These are phyloP conservation scores for Beauveria sp. DNA, from an alignment of 2,329 filamentous ascomycete species.

Conservation along the genomic window DNA sequence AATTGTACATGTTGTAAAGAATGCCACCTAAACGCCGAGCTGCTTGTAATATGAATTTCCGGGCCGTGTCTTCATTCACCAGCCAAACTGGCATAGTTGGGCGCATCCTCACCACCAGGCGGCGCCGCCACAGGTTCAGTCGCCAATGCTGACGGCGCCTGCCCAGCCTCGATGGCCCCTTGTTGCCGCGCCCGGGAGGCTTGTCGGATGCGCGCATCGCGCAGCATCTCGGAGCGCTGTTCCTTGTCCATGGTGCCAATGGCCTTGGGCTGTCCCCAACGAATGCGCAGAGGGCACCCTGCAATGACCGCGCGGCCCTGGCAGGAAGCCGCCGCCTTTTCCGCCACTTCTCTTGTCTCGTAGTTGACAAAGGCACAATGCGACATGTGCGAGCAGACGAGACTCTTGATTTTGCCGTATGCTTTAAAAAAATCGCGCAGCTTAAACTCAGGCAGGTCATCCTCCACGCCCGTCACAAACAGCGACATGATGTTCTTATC, in stretches of 20 bases:
- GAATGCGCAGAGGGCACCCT: constrained; percentile 80
- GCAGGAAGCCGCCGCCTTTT: constrained; percentile 75
- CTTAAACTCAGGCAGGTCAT: constrained; percentile 89
- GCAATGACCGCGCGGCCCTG: constrained; percentile 85
- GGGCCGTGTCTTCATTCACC: constrained; percentile 53
- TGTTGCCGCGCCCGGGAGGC: constrained; percentile 23
- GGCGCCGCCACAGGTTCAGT: constrained; percentile 58
- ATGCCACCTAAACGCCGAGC: constrained; percentile 22
- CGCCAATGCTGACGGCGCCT: constrained; percentile 14
- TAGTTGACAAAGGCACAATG: constrained; percentile 98
- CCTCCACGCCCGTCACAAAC: constrained; percentile 91
- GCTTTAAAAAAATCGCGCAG: constrained; percentile 83
- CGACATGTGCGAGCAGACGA: constrained; percentile 93
- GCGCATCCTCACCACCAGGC: constrained; percentile 66
- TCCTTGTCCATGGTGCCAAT: constrained; percentile 88
- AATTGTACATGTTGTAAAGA: constrained; percentile 13
- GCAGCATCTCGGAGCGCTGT: constrained; percentile 70
- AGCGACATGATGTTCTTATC: constrained; percentile 86
- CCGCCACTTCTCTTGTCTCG: constrained; percentile 73
- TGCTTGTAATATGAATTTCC: constrained; percentile 16
- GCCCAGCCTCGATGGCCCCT: constrained; percentile 25
- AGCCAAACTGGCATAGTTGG: constrained; percentile 74
- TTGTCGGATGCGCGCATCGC: constrained; percentile 53
- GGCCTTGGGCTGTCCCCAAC: constrained; percentile 89
- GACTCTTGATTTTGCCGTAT: constrained; percentile 82